Percentiles rank a stretch among this genome's conserved stretches.
Evolutionary conservation across 495 filamentous ascomycete species (phyloP).

Genomic region (Neurospora sp.): DNA sequence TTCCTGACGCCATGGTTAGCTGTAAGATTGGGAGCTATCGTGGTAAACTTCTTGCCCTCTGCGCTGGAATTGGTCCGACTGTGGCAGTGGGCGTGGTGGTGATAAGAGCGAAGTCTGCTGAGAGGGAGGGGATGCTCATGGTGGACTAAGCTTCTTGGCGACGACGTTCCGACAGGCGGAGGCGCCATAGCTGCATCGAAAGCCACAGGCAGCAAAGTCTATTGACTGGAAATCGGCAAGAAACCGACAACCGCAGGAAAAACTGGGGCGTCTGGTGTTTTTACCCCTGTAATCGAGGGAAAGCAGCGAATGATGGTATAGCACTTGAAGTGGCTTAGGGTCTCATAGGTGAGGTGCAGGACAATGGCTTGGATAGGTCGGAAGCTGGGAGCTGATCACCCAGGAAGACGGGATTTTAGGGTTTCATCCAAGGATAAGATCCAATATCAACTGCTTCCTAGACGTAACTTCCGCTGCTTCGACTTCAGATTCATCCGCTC

Average conservation of each 20-base stretch:
- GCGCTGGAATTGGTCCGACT: conserved; percentile 8
- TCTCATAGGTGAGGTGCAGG: background rate
- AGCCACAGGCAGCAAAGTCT: background rate
- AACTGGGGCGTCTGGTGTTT: background rate
- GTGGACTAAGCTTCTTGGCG: conserved; percentile 8
- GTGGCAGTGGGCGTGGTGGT: conserved; percentile 3
- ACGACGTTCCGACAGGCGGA: background rate
- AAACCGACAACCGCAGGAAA: background rate
- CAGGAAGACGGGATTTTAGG: background rate
- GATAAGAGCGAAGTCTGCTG: conserved; percentile 4
- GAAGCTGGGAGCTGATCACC: background rate
- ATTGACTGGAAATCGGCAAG: background rate
- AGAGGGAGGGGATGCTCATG: conserved; percentile 7
- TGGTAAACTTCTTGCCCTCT: conserved; percentile 17
- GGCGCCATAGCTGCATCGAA: background rate
- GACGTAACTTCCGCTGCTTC: background rate
- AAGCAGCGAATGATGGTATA: background rate
- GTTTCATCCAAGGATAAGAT: background rate
- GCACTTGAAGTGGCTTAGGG: background rate
- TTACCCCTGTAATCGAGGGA: background rate
- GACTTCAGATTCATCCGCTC: background rate
- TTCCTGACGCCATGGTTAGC: conserved; percentile 25
- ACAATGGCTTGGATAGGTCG: background rate
- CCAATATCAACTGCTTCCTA: background rate
- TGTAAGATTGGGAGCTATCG: background rate